Conservation (phyloP, 495 filamentous ascomycete genomes). For the Xylaria grammica region DNA sequence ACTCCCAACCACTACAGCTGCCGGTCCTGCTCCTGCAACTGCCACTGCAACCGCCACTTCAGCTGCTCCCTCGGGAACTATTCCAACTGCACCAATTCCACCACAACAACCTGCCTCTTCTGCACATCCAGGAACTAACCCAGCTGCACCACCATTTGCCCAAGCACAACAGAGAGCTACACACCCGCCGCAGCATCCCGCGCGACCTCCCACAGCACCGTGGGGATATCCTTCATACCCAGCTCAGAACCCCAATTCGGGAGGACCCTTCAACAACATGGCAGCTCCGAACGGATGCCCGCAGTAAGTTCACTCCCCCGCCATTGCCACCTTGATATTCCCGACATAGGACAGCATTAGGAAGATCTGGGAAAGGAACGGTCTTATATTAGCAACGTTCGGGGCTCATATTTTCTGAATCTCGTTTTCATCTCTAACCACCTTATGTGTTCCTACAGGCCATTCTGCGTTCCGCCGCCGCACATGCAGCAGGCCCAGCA, state of each 20-base stretch:
- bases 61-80: neutral
- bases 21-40: neutral
- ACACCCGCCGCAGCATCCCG: too few relatives aligned
- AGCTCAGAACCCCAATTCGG: neutral
- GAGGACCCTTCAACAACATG: neutral
- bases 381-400: too few relatives aligned
- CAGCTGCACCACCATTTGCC: neutral
- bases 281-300: neutral
- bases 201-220: neutral
- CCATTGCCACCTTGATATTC: neutral
- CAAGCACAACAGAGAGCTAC: too few relatives aligned
- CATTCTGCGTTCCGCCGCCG: neutral
- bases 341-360: neutral
- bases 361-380: neutral
- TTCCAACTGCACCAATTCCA: neutral
- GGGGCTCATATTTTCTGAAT: too few relatives aligned
- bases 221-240: neutral
- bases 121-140: neutral
- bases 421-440: neutral
- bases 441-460: neutral
- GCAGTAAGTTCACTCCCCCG: neutral
- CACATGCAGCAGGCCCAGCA: neutral
- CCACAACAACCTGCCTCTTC: neutral
- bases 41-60: neutral
- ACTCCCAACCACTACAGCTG: neutral